Percentiles rank a stretch among this genome's conserved stretches.
These are phyloP conservation scores for Pythium dissotocum DNA, from an alignment of 352 stramenopile species.

Conservation along the genomic window DNA sequence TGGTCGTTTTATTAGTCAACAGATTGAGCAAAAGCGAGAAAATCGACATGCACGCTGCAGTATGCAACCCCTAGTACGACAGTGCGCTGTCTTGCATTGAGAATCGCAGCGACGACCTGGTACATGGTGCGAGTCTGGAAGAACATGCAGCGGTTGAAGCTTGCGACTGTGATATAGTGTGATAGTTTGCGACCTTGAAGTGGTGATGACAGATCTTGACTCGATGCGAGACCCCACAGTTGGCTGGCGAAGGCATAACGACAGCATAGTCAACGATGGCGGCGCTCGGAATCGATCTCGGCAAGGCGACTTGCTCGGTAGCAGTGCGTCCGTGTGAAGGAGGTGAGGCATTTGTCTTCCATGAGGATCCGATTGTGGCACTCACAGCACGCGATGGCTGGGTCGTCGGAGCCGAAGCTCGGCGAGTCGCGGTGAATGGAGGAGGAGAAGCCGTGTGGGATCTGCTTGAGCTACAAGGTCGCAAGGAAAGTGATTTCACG, in stretches of 20 bases:
- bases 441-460: slow-evolving; percentile 21
- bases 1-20: neutral
- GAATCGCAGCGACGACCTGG: too few species aligned
- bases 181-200: neutral
- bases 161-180: neutral
- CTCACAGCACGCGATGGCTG: slow-evolving; percentile 13
- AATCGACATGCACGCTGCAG: too few species aligned
- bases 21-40: too few species aligned
- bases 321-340: neutral
- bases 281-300: slow-evolving; percentile 27
- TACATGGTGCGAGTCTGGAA: neutral
- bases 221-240: slow-evolving; percentile 14
- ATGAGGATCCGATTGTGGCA: slow-evolving; percentile 18
- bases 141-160: neutral
- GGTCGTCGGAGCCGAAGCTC: slow-evolving; percentile 19
- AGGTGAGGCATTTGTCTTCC: neutral
- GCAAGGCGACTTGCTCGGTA: slow-evolving; percentile 19
- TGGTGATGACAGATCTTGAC: slow-evolving; percentile 8
- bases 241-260: neutral
- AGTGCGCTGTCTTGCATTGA: too few species aligned
- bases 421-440: slow-evolving; percentile 2
- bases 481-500: slow-evolving; percentile 20
- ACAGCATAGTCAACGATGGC: neutral
- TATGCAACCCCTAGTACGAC: too few species aligned
- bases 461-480: slow-evolving; percentile 19